These are phyloP conservation scores for Helminthosporium solani DNA, from an alignment of 2,329 filamentous ascomycete genomes.

Conservation along the genomic window DNA sequence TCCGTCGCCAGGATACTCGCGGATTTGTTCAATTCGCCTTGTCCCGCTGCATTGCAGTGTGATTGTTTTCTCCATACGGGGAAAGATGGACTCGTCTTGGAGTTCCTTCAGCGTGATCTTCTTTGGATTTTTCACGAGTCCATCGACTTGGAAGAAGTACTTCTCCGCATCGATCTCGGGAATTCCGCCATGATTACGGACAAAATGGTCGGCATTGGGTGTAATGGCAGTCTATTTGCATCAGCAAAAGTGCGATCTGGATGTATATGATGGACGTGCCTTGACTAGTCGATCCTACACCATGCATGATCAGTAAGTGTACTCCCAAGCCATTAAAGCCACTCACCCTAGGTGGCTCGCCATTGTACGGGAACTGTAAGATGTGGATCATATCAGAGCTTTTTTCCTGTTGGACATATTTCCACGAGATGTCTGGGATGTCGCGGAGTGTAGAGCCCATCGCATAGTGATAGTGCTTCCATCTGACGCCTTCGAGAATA, in stretches of 20 bases:
- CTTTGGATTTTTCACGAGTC: constrained; percentile 61
- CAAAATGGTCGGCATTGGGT: constrained; percentile 63
- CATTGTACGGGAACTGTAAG: constrained; percentile 51
- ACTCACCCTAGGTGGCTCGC: constrained; percentile 43
- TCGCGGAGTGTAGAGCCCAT: constrained; percentile 41
- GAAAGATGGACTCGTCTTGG: constrained; percentile 61
- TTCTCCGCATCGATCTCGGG: constrained; percentile 62
- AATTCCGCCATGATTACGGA: constrained; percentile 71
- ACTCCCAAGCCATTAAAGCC: not conserved
- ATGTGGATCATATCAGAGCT: constrained; percentile 51
- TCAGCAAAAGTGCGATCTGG: constrained; percentile 12
- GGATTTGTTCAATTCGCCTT: constrained; percentile 68
- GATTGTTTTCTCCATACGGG: constrained; percentile 58
- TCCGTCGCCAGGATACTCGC: constrained; percentile 65
- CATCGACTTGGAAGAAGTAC: constrained; percentile 58
- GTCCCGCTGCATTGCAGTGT: constrained; percentile 70
- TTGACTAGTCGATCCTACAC: constrained; percentile 54
- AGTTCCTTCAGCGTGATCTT: constrained; percentile 60
- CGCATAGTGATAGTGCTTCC: constrained; percentile 51
- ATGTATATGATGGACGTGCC: constrained; percentile 6
- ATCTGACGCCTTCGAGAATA: constrained; percentile 47
- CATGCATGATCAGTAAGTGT: constrained; percentile 9
- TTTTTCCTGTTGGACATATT: constrained; percentile 49
- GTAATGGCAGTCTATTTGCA: constrained; percentile 55
- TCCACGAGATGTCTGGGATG: constrained; percentile 58